Base-by-base conservation (phyloP, 441 rosid species). In the Francoa sonchifolia region DNA sequence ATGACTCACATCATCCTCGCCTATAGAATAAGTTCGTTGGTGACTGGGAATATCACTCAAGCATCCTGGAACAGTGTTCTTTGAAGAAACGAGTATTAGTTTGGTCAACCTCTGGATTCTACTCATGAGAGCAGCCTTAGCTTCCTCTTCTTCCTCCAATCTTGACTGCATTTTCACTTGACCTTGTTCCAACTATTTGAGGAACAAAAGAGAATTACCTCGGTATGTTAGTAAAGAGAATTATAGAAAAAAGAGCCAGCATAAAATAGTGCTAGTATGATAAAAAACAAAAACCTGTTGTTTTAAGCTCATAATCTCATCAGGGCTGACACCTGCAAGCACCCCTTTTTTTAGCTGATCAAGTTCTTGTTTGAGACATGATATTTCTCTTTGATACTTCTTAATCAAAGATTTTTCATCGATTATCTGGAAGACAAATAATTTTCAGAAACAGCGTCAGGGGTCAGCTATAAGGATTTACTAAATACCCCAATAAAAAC, bases 131-230 rank as follows among this genome's bases (percentile, higher is more conserved):
- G 98, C 98, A 54, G 86, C 93, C 73, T 90, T 90, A 29, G 73
- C 98, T 65, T 82, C 76, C 52, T 90, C 98, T 57, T 90, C 95
- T 39, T 85, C 96, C 53, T 90, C 98, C 53, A 90, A 59, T 67
- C 95, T 67, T 55, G 90, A 76, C 67, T 62, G 98, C 50, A 80
- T 61, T 59, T 90, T 82, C 57, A 85, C 90, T 58, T 85, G 87
- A 54, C 82, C 85, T 42, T 77, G 89, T 75, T 77, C 95, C 65
- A 90, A 70, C 83, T 37, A n/a, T 76, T 71, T 54, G 48, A 60
- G n/a, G n/a, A n/a, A n/a, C n/a, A n/a, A n/a, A n/a, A n/a, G n/a
- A n/a, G n/a, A n/a, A n/a, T n/a, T n/a, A n/a, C n/a, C n/a, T n/a
- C n/a, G n/a, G n/a, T n/a, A n/a, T n/a, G n/a, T n/a, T n/a, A n/a